phyloP scores from a whole-genome alignment of 768 basidiomycete species.

The Epithele typhae region DNA sequence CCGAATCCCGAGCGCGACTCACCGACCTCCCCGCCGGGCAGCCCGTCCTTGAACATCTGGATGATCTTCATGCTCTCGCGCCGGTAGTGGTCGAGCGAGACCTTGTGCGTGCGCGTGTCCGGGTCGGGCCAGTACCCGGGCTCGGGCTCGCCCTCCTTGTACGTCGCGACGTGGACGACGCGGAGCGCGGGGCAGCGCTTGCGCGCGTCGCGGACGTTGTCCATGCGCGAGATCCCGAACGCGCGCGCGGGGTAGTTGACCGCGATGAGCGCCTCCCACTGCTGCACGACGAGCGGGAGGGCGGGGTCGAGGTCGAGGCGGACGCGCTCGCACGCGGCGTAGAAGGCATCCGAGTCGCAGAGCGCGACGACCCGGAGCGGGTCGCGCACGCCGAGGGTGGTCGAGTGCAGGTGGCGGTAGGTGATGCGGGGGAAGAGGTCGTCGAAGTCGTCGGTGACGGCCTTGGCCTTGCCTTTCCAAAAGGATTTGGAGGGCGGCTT shows the following conservation, averaged over 20 bases:
- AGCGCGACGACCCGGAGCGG: constrained; percentile 84
- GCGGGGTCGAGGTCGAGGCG: constrained; percentile 62
- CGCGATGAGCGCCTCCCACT: constrained; percentile 89
- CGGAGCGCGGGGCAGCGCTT: constrained; percentile 81
- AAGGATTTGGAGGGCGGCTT: constrained; percentile 7
- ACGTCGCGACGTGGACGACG: constrained; percentile 93
- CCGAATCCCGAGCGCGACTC: constrained; percentile 19
- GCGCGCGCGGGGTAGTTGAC: constrained; percentile 94
- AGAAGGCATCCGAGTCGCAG: constrained; percentile 89
- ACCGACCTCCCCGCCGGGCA: constrained; percentile 84
- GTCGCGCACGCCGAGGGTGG: constrained; percentile 64
- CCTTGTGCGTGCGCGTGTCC: constrained; percentile 89
- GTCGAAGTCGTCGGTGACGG: constrained; percentile 41
- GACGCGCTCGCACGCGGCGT: constrained; percentile 81
- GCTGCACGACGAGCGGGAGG: constrained; percentile 74
- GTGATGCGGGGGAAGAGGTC: constrained; percentile 69
- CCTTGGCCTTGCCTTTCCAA: constrained; percentile 59
- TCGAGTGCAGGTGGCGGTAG: constrained; percentile 71
- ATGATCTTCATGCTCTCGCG: constrained; percentile 88
- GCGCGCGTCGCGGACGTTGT: constrained; percentile 75
- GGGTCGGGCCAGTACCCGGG: constrained; percentile 92
- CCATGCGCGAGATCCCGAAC: constrained; percentile 92
- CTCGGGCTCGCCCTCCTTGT: constrained; percentile 79
- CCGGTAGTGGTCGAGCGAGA: constrained; percentile 90
- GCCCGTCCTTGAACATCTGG: constrained; percentile 71